Evolutionary conservation across 495 filamentous ascomycete species (phyloP).

Genomic region (Penicillium parvum): DNA sequence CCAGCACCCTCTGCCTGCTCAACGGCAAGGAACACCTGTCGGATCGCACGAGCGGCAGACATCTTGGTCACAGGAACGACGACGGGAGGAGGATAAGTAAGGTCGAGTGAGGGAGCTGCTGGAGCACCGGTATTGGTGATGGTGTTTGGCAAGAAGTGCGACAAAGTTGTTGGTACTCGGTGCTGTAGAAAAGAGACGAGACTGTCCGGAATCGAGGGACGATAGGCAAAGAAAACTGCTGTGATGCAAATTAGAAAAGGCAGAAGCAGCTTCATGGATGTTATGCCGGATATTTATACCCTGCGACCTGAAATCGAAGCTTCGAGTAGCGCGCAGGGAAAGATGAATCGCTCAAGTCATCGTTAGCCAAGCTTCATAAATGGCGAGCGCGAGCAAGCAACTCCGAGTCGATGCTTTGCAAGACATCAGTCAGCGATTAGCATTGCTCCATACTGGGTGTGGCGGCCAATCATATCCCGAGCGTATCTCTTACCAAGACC

Average conservation of each 20-base stretch:
- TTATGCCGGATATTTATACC: conserved; percentile 33
- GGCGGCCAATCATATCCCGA: conserved; percentile 2
- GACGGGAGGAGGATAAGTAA: conserved; percentile 8
- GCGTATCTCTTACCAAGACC: conserved; percentile 24
- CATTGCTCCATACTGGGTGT: background rate
- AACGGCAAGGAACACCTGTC: conserved; percentile 73
- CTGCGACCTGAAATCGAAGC: conserved; percentile 11
- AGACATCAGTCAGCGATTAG: conserved; percentile 29
- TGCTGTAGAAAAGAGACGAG: conserved; percentile 15
- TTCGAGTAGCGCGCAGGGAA: conserved; percentile 16
- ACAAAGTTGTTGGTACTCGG: conserved; percentile 13
- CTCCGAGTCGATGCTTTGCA: conserved; percentile 19
- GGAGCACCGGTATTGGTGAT: conserved; percentile 6
- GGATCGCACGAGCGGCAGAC: conserved; percentile 70
- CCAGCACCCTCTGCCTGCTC: conserved; percentile 90
- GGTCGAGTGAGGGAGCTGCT: conserved; percentile 1
- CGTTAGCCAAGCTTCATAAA: conserved; percentile 24
- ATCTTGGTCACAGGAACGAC: conserved; percentile 45
- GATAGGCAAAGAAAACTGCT: conserved; percentile 34
- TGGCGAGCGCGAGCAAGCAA: too few relatives aligned
- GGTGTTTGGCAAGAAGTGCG: conserved; percentile 11
- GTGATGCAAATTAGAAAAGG: conserved; percentile 42
- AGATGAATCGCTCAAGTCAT: conserved; percentile 16
- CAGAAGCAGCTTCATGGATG: conserved; percentile 41
- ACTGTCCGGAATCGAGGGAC: conserved; percentile 18